A percentile compares a stretch with the other conserved stretches of the same genome.
Evolutionary conservation across 345 rosid genomes (phyloP).

Genomic region (Jatropha curcas): DNA sequence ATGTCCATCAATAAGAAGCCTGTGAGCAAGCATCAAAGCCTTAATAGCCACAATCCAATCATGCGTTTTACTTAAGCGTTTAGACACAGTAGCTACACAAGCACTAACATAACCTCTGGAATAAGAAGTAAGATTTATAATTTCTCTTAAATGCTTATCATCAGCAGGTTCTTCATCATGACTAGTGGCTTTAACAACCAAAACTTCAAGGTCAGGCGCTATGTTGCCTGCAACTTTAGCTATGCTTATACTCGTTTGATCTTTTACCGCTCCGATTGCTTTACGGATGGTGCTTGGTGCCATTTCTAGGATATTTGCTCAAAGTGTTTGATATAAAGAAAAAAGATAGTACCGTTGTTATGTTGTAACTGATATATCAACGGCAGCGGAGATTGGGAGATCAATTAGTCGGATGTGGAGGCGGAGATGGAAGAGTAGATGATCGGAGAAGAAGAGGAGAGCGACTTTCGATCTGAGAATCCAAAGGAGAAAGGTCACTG

Average conservation of each 20-base stretch:
- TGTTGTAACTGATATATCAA: background rate
- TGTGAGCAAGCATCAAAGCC: slow-evolving; percentile 67
- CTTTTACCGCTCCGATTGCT: slow-evolving; percentile 32
- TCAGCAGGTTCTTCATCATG: slow-evolving; percentile 26
- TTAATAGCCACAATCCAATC: slow-evolving; percentile 92
- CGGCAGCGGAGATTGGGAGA: background rate
- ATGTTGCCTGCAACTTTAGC: slow-evolving; percentile 27
- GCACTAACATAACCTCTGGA: slow-evolving; percentile 25
- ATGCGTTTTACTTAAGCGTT: slow-evolving; percentile 25
- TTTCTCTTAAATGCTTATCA: slow-evolving; percentile 28
- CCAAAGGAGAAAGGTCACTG: background rate
- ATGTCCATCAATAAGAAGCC: slow-evolving; percentile 71
- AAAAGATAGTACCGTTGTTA: background rate
- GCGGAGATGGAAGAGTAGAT: background rate
- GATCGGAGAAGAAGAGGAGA: background rate
- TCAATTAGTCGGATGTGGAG: background rate
- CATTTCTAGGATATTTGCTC: slow-evolving; percentile 3
- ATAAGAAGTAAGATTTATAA: slow-evolving; percentile 19
- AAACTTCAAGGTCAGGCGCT: slow-evolving; percentile 25
- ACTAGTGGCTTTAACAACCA: slow-evolving; percentile 28
- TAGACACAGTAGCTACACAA: slow-evolving; percentile 24
- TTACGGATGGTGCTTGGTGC: slow-evolving; percentile 21
- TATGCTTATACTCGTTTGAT: slow-evolving; percentile 29
- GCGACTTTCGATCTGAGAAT: background rate
- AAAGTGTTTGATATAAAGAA: background rate